Conservation (phyloP, 129 eudicot species). For the Tagetes erecta region DNA sequence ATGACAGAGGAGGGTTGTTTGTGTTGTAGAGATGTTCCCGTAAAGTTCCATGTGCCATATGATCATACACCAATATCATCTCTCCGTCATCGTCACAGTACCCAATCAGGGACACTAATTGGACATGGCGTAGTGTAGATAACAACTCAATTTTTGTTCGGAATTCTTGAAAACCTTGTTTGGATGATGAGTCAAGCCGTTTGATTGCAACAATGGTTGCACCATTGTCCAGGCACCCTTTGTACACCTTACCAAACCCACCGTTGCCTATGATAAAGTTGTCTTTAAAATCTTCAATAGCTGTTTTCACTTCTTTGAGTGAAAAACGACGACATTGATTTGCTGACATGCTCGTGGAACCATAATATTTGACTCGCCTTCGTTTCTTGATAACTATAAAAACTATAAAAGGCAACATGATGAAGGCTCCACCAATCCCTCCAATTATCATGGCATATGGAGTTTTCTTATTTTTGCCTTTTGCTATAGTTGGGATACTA, state of each 20-base stretch:
- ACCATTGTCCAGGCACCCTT: conserved; percentile 43
- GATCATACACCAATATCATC: too few species aligned
- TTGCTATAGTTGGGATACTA: background rate
- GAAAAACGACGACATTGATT: conserved; percentile 45
- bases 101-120: too few species aligned
- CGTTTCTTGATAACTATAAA: background rate
- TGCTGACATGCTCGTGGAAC: conserved; percentile 39
- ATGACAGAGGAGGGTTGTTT: too few species aligned
- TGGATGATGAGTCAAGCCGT: conserved; percentile 47
- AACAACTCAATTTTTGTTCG: conserved; percentile 56
- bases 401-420: background rate
- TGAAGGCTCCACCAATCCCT: conserved; percentile 27
- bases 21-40: too few species aligned
- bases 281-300: conserved; percentile 47
- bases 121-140: too few species aligned
- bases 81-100: too few species aligned
- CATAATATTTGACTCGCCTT: background rate
- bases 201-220: conserved; percentile 48
- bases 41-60: too few species aligned
- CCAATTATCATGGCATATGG: conserved; percentile 16
- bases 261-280: conserved; percentile 45
- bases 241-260: conserved; percentile 69
- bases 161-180: conserved; percentile 62
- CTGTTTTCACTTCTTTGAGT: conserved; percentile 43
- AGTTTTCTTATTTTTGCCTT: conserved; percentile 9